These are phyloP conservation scores for Amanita rimosa DNA, from an alignment of 768 basidiomycete genomes.

Conservation along the genomic window DNA sequence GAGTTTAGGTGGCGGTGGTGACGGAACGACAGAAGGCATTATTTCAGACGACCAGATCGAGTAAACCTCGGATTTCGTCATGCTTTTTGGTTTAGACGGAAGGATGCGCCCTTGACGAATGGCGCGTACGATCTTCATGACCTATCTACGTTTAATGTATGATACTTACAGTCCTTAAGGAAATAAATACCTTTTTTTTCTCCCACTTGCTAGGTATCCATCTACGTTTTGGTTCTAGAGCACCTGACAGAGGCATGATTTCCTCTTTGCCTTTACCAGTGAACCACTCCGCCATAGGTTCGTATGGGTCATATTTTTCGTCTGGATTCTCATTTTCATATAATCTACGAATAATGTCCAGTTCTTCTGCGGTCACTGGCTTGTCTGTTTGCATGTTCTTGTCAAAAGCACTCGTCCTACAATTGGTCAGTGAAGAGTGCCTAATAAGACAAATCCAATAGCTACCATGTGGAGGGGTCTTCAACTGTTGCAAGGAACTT, in stretches of 20 bases:
- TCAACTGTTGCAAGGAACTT: conserved; percentile 93
- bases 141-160: conserved; percentile 28
- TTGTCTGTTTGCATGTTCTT: conserved; percentile 78
- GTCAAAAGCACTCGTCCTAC: conserved; percentile 88
- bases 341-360: conserved; percentile 90
- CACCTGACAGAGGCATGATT: conserved; percentile 83
- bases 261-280: conserved; percentile 93
- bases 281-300: conserved; percentile 93
- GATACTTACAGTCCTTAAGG: background rate
- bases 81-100: conserved; percentile 78
- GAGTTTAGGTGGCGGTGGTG: conserved; percentile 87
- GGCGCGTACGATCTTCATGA: conserved; percentile 99
- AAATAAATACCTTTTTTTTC: conserved; percentile 76
- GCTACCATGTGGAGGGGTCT: conserved; percentile 81
- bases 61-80: conserved; percentile 62
- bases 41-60: conserved; percentile 82
- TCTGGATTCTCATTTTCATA: conserved; percentile 90
- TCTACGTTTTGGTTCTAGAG: conserved; percentile 91
- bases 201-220: conserved; percentile 99
- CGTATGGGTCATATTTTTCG: conserved; percentile 81
- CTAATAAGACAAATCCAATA: background rate
- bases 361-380: conserved; percentile 78
- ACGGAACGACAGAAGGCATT: conserved; percentile 67
- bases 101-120: conserved; percentile 93
- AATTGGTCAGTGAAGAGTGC: background rate